Percentiles rank a stretch among this genome's conserved stretches.
Evolutionary conservation across 352 stramenopile species (phyloP).

Genomic region (Aphanomyces cochlioides): DNA sequence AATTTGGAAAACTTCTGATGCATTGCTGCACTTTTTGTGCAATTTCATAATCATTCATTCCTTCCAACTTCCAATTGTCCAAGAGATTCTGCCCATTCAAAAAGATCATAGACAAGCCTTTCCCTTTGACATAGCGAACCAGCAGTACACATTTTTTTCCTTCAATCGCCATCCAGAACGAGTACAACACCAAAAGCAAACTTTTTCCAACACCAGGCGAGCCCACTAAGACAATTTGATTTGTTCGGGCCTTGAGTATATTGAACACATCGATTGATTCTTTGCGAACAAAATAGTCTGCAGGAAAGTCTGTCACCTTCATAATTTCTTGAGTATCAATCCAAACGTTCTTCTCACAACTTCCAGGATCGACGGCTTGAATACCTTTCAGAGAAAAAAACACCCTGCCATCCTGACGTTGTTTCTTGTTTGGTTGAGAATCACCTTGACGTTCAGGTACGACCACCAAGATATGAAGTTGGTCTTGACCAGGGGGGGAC

Average conservation of each 20-base stretch:
- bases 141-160: background rate
- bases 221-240: background rate
- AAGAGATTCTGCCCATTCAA: background rate
- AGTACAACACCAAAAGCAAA: background rate
- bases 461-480: too few species aligned
- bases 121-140: background rate
- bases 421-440: too few species aligned
- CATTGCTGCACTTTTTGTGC: background rate
- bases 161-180: background rate
- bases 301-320: background rate
- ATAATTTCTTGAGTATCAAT: slow-evolving; percentile 2
- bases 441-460: too few species aligned
- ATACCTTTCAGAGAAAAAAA: background rate
- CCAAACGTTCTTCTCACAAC: background rate
- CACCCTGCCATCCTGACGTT: too few species aligned
- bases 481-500: too few species aligned
- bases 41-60: slow-evolving; percentile 2
- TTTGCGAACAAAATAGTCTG: background rate
- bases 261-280: background rate
- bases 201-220: background rate
- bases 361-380: background rate
- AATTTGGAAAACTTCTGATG: background rate
- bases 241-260: background rate
- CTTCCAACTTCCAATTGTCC: background rate
- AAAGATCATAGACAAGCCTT: slow-evolving; percentile 1